Evolutionary conservation across 306 rosid genomes (phyloP).

Genomic region (Gynostemma pentaphyllum): DNA sequence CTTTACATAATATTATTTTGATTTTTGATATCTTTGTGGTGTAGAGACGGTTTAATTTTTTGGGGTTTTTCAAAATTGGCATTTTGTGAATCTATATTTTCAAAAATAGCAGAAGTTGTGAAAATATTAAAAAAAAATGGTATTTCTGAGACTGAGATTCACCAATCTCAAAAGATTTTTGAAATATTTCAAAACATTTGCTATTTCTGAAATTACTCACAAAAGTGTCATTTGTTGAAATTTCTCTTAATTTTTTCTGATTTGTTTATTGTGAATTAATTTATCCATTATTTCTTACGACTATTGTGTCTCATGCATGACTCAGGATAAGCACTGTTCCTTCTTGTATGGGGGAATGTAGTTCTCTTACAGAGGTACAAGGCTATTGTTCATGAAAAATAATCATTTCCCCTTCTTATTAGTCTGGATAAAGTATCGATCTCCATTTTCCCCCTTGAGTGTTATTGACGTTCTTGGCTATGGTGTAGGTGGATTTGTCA

Average conservation of each 20-base stretch:
- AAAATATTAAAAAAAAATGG: no score
- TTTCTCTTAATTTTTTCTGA: no score
- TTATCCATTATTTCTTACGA: neutral
- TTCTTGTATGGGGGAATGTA: slow-evolving; percentile 48
- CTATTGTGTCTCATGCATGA: slow-evolving; percentile 6
- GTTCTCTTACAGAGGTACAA: slow-evolving; percentile 73
- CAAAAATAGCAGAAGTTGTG: no score
- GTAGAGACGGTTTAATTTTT: no score
- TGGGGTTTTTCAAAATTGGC: no score
- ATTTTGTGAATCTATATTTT: no score
- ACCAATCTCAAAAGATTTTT: no score
- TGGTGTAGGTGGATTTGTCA: slow-evolving; percentile 62
- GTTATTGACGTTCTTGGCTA: slow-evolving; percentile 10
- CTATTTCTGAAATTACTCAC: no score
- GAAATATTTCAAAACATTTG: no score
- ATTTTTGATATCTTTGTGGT: neutral
- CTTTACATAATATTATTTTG: neutral
- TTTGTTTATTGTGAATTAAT: neutral
- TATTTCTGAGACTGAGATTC: no score
- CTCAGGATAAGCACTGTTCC: slow-evolving; percentile 53
- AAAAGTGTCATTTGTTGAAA: no score
- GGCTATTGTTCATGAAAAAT: neutral
- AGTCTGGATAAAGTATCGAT: neutral
- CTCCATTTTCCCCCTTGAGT: neutral
- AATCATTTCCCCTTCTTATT: neutral